Evolutionary conservation across 1,284 basidiomycete genomes (phyloP).

Genomic region (Neolentinus lepideus): DNA sequence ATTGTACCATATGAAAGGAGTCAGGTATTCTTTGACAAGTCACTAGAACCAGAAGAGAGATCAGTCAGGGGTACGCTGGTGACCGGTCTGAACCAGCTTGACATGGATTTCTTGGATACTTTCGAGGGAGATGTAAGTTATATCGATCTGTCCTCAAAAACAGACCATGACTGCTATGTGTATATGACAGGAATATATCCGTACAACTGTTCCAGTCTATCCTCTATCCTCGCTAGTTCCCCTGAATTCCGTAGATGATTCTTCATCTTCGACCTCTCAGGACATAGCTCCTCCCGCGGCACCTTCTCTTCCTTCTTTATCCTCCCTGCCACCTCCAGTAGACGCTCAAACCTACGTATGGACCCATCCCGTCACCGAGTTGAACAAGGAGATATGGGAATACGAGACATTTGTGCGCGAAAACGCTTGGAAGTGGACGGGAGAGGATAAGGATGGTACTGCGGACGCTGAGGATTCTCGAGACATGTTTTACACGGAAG

Average conservation of each 20-base stretch:
- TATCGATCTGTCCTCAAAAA: not conserved
- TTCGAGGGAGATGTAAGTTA: slow-evolving; percentile 75
- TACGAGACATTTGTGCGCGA: slow-evolving; percentile 66
- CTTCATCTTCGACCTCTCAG: slow-evolving; percentile 13
- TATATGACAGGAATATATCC: slow-evolving; percentile 58
- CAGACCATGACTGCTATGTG: not conserved
- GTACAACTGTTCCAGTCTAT: slow-evolving; percentile 45
- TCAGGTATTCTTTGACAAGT: slow-evolving; percentile 31
- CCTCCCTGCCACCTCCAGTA: slow-evolving; percentile 28
- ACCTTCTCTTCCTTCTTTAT: slow-evolving; percentile 29
- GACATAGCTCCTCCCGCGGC: slow-evolving; percentile 32
- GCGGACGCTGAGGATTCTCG: not conserved
- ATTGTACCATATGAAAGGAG: slow-evolving; percentile 52
- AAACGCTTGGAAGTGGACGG: slow-evolving; percentile 69
- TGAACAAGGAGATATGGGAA: slow-evolving; percentile 67
- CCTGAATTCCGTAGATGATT: slow-evolving; percentile 14
- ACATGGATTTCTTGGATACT: slow-evolving; percentile 56
- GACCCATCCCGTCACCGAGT: slow-evolving; percentile 29
- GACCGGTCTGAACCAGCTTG: slow-evolving; percentile 47
- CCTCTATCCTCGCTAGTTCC: slow-evolving; percentile 38
- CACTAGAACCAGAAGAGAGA: slow-evolving; percentile 40
- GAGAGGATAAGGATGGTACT: slow-evolving; percentile 19
- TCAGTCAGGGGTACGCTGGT: slow-evolving; percentile 70
- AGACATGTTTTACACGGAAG: slow-evolving; percentile 3
- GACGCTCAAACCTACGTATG: slow-evolving; percentile 71